Conservation (phyloP, 768 basidiomycete species). For the Mycena crocata region DNA sequence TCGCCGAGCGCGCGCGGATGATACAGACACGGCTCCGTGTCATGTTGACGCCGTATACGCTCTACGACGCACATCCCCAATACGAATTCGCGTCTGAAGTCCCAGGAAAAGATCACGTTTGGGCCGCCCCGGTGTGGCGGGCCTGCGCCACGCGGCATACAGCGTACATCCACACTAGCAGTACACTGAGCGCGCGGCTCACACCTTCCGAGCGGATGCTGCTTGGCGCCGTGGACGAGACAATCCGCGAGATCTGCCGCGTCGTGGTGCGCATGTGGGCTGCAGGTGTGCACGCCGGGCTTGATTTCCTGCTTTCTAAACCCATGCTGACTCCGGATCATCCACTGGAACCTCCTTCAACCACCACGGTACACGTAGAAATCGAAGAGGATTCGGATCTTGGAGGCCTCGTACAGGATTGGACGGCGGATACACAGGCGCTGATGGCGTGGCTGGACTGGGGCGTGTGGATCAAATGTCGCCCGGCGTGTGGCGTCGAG, state of each 20-base stretch:
- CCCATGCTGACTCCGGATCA: too few relatives aligned
- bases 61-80: neutral
- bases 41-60: neutral
- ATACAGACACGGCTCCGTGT: too few relatives aligned
- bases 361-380: too few relatives aligned
- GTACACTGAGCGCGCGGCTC: conserved; percentile 21
- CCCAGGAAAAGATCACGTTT: neutral
- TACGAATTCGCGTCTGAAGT: neutral
- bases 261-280: conserved; percentile 24
- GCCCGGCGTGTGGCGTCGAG: conserved; percentile 18
- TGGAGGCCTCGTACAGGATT: neutral
- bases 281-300: conserved; percentile 16
- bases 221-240: conserved; percentile 30
- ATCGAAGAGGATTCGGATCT: too few relatives aligned
- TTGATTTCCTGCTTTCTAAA: conserved; percentile 11
- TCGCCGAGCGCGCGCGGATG: too few relatives aligned
- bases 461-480: conserved; percentile 32
- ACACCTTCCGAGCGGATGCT: conserved; percentile 45
- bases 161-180: neutral
- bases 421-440: neutral
- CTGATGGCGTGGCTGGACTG: conserved; percentile 31
- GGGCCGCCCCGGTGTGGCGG: neutral
- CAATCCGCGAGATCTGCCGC: conserved; percentile 26
- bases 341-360: too few relatives aligned
- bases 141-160: neutral